Conservation (phyloP, 495 filamentous ascomycete genomes). For the Penicillium bialowiezense region DNA sequence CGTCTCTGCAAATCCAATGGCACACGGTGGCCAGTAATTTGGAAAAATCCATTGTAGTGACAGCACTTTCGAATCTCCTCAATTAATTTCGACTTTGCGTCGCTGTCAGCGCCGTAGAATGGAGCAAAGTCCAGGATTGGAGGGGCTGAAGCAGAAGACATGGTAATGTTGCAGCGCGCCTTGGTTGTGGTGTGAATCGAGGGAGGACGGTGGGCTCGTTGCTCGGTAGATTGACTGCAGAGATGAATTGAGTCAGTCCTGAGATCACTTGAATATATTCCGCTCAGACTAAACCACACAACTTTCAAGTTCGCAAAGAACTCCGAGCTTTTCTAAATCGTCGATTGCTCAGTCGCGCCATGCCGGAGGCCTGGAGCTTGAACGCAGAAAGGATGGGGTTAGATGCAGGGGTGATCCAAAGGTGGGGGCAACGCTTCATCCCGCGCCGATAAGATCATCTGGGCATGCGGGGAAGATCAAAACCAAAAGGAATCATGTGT, state of each 20-base stretch:
- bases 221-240: too few relatives aligned
- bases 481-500: not conserved
- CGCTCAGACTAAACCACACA: not conserved
- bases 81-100: constrained; percentile 30
- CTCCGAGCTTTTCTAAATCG: not conserved
- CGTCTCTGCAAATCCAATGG: constrained; percentile 27
- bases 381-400: too few relatives aligned
- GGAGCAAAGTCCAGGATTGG: constrained; percentile 37
- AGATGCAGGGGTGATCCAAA: not conserved
- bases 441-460: not conserved
- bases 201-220: too few relatives aligned
- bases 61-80: constrained; percentile 31
- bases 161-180: constrained; percentile 2
- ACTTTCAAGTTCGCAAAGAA: not conserved
- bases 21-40: constrained; percentile 46
- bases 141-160: constrained; percentile 23
- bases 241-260: not conserved
- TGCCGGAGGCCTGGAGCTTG: too few relatives aligned
- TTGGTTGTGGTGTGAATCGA: too few relatives aligned
- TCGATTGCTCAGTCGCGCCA: too few relatives aligned
- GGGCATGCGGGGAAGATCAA: not conserved
- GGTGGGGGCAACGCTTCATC: not conserved
- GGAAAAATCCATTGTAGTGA: constrained; percentile 49
- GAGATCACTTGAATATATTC: constrained; percentile 1
- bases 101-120: constrained; percentile 28